Evolutionary conservation across 164 flowering plant species (phyloP).

Genomic region (Echeveria elegans): DNA sequence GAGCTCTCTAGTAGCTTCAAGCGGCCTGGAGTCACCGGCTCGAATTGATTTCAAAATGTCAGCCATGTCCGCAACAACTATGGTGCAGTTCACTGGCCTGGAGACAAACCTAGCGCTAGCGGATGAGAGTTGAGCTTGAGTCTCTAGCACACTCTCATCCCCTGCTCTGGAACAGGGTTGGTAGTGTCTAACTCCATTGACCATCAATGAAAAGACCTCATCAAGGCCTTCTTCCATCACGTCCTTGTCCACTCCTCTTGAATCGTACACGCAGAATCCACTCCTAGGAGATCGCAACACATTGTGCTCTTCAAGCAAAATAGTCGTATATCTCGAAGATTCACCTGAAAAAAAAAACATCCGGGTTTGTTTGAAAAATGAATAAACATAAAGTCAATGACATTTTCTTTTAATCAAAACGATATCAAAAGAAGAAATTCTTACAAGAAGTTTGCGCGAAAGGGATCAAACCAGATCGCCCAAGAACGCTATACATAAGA

Average conservation of each 20-base stretch:
- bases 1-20: constrained; percentile 47
- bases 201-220: constrained; percentile 44
- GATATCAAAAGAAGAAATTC: not conserved
- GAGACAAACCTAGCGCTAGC: constrained; percentile 32
- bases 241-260: constrained; percentile 46
- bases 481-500: constrained; percentile 68
- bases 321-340: constrained; percentile 29
- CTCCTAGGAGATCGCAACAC: constrained; percentile 55
- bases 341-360: constrained; percentile 26
- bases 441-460: constrained; percentile 63
- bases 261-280: constrained; percentile 72
- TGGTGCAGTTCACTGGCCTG: constrained; percentile 47
- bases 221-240: constrained; percentile 28
- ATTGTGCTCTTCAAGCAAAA: constrained; percentile 68
- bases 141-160: constrained; percentile 18
- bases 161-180: constrained; percentile 42
- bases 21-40: constrained; percentile 34
- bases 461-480: constrained; percentile 60
- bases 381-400: too few species aligned
- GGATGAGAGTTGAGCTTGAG: constrained; percentile 12
- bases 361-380: too few species aligned
- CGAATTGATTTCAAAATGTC: constrained; percentile 37
- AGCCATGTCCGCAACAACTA: constrained; percentile 55
- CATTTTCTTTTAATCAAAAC: too few species aligned
- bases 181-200: constrained; percentile 55